Evolutionary conservation across 768 basidiomycete genomes (phyloP).

Genomic region (Lactifluus rugatus): DNA sequence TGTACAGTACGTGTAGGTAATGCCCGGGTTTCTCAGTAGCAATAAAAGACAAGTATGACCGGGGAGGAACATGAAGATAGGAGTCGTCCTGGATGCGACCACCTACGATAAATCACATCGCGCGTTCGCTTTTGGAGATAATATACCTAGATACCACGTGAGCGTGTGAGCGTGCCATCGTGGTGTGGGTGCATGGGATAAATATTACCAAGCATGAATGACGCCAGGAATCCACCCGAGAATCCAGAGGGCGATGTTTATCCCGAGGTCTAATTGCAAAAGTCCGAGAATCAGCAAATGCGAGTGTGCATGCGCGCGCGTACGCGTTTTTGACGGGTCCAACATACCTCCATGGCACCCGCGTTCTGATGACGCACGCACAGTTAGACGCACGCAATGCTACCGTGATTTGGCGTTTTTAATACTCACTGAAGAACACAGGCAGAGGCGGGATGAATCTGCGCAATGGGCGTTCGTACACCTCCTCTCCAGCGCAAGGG

Average conservation of each 20-base stretch:
- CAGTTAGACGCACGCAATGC: too few species aligned
- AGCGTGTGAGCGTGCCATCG: neutral
- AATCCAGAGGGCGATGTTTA: slow-evolving; percentile 34
- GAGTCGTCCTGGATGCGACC: neutral
- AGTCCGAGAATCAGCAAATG: neutral
- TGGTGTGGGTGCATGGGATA: too few species aligned
- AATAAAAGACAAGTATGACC: neutral
- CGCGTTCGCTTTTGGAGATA: slow-evolving; percentile 25
- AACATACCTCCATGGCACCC: slow-evolving; percentile 22
- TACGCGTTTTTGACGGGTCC: neutral
- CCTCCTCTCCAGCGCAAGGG: neutral
- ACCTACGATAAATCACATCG: neutral
- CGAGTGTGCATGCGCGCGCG: too few species aligned
- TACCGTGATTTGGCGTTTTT: neutral
- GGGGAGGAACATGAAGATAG: neutral
- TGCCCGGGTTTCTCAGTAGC: neutral
- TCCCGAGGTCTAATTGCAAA: slow-evolving; percentile 26
- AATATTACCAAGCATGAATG: slow-evolving; percentile 33
- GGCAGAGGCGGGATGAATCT: slow-evolving; percentile 28
- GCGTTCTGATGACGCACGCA: slow-evolving; percentile 19
- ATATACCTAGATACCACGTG: slow-evolving; percentile 24
- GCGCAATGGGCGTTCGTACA: neutral
- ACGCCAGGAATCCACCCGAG: slow-evolving; percentile 38
- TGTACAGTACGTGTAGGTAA: neutral
- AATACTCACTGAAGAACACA: slow-evolving; percentile 28